Evolutionary conservation across 164 flowering plant genomes (phyloP).

Genomic region (Protea cynaroides): DNA sequence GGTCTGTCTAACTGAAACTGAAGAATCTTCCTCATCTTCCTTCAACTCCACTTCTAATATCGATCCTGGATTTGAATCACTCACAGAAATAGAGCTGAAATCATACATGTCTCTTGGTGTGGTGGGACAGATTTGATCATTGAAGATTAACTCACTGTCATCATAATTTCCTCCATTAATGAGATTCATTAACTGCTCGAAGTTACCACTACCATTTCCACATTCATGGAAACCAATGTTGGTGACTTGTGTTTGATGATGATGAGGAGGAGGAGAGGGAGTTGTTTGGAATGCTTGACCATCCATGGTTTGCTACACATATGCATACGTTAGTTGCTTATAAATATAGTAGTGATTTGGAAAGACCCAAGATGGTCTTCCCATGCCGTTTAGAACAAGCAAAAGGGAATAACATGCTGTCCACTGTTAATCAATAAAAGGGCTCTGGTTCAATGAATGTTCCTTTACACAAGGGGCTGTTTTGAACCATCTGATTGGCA

Average conservation of each 20-base stretch:
- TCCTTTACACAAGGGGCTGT: too few species aligned
- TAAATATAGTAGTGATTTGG: too few species aligned
- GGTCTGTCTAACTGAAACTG: conserved; percentile 24
- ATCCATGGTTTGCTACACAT: conserved; percentile 1
- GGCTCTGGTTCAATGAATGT: too few species aligned
- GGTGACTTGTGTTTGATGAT: not conserved
- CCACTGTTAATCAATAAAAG: too few species aligned
- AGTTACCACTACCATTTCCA: conserved; percentile 25
- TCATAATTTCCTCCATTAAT: conserved; percentile 36
- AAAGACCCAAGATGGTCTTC: too few species aligned
- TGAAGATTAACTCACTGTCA: conserved; percentile 5
- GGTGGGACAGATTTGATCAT: conserved; percentile 12
- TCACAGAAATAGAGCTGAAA: conserved; percentile 1
- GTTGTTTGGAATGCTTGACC: not conserved
- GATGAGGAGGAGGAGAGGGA: too few species aligned
- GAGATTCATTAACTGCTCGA: conserved; percentile 36
- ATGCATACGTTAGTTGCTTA: too few species aligned
- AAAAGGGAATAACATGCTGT: too few species aligned
- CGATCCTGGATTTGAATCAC: conserved; percentile 15
- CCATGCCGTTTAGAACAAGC: too few species aligned
- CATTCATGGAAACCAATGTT: conserved; percentile 23
- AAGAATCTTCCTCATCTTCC: conserved; percentile 34
- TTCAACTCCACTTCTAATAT: conserved; percentile 17
- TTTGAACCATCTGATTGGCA: too few species aligned
- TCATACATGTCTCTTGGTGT: conserved; percentile 15